phyloP scores from a whole-genome alignment of 306 rosid genomes.

The Quercus parvula region DNA sequence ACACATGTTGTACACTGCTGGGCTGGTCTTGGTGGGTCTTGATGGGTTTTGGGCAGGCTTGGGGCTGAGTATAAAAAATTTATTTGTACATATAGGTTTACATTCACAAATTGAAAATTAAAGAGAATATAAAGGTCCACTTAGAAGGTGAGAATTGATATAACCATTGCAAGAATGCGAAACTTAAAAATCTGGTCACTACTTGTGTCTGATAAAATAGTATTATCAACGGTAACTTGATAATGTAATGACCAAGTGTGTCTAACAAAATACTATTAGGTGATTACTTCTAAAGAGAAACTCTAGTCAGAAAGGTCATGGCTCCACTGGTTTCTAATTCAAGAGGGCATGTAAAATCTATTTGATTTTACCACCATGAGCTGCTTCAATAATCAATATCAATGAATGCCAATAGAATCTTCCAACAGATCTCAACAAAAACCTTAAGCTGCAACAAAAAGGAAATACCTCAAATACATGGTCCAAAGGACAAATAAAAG shows the following conservation, averaged over 20 bases:
- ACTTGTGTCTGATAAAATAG: background rate
- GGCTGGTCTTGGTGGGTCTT: too few species aligned
- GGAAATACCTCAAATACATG: constrained; percentile 93
- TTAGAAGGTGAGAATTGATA: background rate
- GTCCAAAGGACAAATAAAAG: constrained; percentile 92
- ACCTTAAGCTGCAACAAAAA: constrained; percentile 13
- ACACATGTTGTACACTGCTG: too few species aligned
- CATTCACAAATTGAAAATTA: background rate
- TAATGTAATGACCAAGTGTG: background rate
- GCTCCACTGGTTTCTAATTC: background rate
- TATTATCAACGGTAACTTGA: too few species aligned
- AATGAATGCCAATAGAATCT: background rate
- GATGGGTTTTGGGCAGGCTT: too few species aligned
- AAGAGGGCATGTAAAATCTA: background rate
- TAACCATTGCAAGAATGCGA: background rate
- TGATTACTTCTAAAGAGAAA: background rate
- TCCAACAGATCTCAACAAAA: background rate
- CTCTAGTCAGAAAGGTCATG: background rate
- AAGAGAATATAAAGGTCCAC: background rate
- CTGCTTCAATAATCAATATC: background rate
- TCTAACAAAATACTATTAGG: background rate
- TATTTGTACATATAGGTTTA: background rate
- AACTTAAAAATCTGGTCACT: background rate
- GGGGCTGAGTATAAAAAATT: background rate
- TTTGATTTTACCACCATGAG: background rate